A percentile compares a stretch with the other conserved stretches of the same genome.
These are phyloP conservation scores for Globisporangium middletonii DNA, from an alignment of 352 stramenopile species.

Conservation along the genomic window DNA sequence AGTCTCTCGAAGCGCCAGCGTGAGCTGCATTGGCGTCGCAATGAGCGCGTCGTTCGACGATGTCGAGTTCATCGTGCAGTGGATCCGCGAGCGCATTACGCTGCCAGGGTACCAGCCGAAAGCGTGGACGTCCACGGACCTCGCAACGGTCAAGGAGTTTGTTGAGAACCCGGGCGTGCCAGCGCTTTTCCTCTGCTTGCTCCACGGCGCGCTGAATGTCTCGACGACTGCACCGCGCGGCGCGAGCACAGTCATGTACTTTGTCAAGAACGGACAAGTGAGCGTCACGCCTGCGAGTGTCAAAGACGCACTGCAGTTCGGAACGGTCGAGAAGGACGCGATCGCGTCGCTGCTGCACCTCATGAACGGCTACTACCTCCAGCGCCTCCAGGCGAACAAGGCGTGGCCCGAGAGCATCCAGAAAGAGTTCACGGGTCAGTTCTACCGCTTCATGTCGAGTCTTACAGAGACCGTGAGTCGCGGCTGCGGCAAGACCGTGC, in stretches of 20 bases:
- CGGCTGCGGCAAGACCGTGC: slow-evolving; percentile 89
- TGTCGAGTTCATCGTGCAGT: slow-evolving; percentile 77
- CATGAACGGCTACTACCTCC: slow-evolving; percentile 81
- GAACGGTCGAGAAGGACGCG: slow-evolving; percentile 70
- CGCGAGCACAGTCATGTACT: slow-evolving; percentile 70
- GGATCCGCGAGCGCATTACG: slow-evolving; percentile 77
- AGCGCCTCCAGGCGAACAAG: slow-evolving; percentile 72
- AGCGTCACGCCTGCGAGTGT: slow-evolving; percentile 56
- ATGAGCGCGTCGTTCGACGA: slow-evolving; percentile 87
- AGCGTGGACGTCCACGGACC: slow-evolving; percentile 67
- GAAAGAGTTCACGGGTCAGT: slow-evolving; percentile 92
- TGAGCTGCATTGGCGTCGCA: too few species aligned
- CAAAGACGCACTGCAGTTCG: slow-evolving; percentile 59
- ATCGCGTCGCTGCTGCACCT: slow-evolving; percentile 79
- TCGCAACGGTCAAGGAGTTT: slow-evolving; percentile 82
- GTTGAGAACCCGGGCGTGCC: slow-evolving; percentile 61
- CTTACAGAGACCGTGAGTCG: slow-evolving; percentile 92
- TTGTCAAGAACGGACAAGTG: slow-evolving; percentile 83
- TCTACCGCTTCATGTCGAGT: slow-evolving; percentile 94
- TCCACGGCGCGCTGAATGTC: slow-evolving; percentile 43
- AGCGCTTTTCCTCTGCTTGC: slow-evolving; percentile 57
- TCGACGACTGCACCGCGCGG: slow-evolving; percentile 50
- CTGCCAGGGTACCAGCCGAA: slow-evolving; percentile 65
- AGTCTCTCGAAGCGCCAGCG: too few species aligned
- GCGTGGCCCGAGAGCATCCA: slow-evolving; percentile 91